Base-by-base conservation (phyloP, 2,329 filamentous ascomycete genomes). In the Penicillium corylophilum region DNA sequence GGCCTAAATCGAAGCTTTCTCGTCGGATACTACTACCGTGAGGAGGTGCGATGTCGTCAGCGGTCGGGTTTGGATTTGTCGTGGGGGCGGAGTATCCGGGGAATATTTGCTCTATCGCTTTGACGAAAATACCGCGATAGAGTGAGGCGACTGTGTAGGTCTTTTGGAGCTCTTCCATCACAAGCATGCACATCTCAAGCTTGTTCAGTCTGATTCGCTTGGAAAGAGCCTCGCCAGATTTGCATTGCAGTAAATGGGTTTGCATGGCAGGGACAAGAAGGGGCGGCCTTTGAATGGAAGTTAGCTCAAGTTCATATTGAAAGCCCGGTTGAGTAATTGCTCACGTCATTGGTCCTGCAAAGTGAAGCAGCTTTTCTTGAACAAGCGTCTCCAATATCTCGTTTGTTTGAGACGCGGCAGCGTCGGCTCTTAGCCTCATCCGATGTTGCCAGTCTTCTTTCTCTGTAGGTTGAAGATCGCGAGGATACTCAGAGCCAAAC, bases 211-310 rank as follows among this genome's bases (percentile, higher is more conserved):
- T 54, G 22, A 70, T 57, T 6, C 61, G 61, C 4, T 55, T 60
- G 3, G 63, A 61, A 4, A 69, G 54, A 1, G 59, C 39, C 16
- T 59, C 54, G 15, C 50, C 46, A 4, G 56, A 60, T 45, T 61
- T 64, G 55, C 63, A 70, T 20, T 62, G 61, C 9, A 66, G 57
- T 1, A 70, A 58, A 45, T 70, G 64, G 10, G 56, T 61, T 41
- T 70, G 67, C 67, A 70, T 70, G 4, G 65, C 67, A 2, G 67
- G 66, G 16, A 70, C 61, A 15, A 70, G 48, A 3, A 65, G 58
- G 1, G 64, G 61, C 3, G 63, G 61, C 12, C 63, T 66, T 39
- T 29, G 12, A 36, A 13, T 10, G 18, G 5, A 5, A 13, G 16
- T 38, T 38, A 38, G 35, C 10, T 22, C 3, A 20, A 5, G 4